Base-by-base conservation (phyloP, 169 alveolate species). In the Plasmodium gonderi region DNA sequence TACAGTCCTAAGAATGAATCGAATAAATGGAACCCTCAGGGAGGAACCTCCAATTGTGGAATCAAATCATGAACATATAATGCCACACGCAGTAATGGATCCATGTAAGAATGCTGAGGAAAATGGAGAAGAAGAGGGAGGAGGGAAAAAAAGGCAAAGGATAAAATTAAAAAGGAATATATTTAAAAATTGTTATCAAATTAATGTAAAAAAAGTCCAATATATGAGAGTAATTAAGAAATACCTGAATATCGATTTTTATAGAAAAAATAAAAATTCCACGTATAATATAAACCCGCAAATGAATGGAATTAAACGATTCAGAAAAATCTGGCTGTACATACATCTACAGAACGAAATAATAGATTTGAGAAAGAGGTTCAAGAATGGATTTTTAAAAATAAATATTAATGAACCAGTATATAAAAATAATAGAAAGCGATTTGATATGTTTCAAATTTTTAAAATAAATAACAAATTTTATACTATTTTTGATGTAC, bases 401-500 rank as follows among this genome's bases (percentile, higher is more conserved):
- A 87, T 87, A 74, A 87, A 74, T n/a, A 75, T 8, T n/a, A 75
- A 87, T 36, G 31, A 54, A 17, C 11, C 38, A 31, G 47, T 75
- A 3, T 17, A 23, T 54, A 75, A 49, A 87, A 87, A 75, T 75
- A 87, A 45, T 60, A 75, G 14, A 42, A 49, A 51, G n/a, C 77
- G 69, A 31, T 36, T 87, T 36, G 93, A 87, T 75, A 42, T 54
- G 14, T 87, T 87, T 75, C 79, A 29, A 36, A 20, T 87, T 2
- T 87, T 14, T 78, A 87, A 74, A 87, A 49, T 51, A 45, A 17
- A 87, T 33, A 47, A 17, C 14, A 49, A 40, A 3, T 87, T 54
- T 74, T 75, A 75, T 75, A 17, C 77, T 20, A 42, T 51, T 51
- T 75, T 38, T 74, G 93, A 87, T 75, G 51, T 75, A 5, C 93